Evolutionary conservation across 78 protist species (phyloP).

Genomic region (Protostelium mycophagum): DNA sequence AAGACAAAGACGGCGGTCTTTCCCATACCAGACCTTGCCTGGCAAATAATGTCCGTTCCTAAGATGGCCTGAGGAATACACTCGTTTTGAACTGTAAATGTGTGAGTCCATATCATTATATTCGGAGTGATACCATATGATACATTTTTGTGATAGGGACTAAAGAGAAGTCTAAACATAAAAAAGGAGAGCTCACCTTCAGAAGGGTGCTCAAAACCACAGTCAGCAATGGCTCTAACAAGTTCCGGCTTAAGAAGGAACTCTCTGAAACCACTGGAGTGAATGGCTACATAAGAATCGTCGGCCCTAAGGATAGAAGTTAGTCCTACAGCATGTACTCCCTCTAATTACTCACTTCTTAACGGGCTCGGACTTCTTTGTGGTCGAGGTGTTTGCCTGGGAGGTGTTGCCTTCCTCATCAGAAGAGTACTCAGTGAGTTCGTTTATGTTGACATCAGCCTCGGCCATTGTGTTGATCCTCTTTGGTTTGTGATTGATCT

Average conservation of each 20-base stretch:
- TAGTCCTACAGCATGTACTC: background rate
- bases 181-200: slow-evolving; percentile 61
- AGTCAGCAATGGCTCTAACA: slow-evolving; percentile 88
- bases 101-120: background rate
- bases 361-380: slow-evolving; percentile 34
- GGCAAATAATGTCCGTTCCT: slow-evolving; percentile 94
- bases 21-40: slow-evolving; percentile 99
- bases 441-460: slow-evolving; percentile 44
- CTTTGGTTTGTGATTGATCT: too few species aligned
- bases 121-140: too few species aligned
- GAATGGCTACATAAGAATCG: slow-evolving; percentile 74
- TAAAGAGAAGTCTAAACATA: too few species aligned
- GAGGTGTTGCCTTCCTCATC: slow-evolving; percentile 35
- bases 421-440: slow-evolving; percentile 36
- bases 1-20: slow-evolving; percentile 99
- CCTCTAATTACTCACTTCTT: slow-evolving; percentile 6
- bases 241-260: slow-evolving; percentile 96
- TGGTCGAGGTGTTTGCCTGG: slow-evolving; percentile 2
- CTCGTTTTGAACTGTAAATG: slow-evolving; percentile 89
- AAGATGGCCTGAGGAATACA: slow-evolving; percentile 95
- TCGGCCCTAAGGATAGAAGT: background rate
- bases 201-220: slow-evolving; percentile 98
- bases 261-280: slow-evolving; percentile 89
- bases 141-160: too few species aligned
- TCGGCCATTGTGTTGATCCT: slow-evolving; percentile 61